Conservation (phyloP, 306 rosid species). For the Medicago ruthenica region DNA sequence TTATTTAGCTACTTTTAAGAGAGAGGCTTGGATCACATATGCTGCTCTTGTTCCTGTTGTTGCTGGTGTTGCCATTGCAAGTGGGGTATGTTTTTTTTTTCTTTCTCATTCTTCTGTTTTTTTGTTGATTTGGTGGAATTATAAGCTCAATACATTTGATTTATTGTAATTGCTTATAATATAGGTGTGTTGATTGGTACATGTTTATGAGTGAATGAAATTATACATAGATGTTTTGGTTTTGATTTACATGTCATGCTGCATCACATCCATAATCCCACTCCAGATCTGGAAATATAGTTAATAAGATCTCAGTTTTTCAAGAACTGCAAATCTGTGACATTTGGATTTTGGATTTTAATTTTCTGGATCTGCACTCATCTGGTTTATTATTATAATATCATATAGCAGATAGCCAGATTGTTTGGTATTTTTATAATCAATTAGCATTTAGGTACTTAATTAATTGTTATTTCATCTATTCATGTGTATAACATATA, state of each 20-base stretch:
- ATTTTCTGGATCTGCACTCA: constrained; percentile 28
- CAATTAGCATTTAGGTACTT: constrained; percentile 4
- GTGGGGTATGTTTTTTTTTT: constrained; percentile 75
- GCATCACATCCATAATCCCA: constrained; percentile 20
- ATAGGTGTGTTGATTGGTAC: constrained; percentile 9
- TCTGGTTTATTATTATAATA: constrained; percentile 30
- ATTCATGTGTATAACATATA: background rate
- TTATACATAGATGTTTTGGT: constrained; percentile 4
- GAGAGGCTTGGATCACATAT: constrained; percentile 95
- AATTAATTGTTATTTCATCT: constrained; percentile 23
- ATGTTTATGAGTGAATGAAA: constrained; percentile 19
- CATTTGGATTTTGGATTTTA: constrained; percentile 13
- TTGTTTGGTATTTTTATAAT: constrained; percentile 20
- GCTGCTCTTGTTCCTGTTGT: constrained; percentile 98
- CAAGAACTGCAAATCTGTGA: constrained; percentile 22
- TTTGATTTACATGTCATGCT: constrained; percentile 32
- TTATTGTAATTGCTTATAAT: constrained; percentile 15
- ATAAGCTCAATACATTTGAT: background rate
- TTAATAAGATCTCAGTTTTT: constrained; percentile 36
- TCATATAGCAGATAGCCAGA: constrained; percentile 9
- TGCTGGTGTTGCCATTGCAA: constrained; percentile 96
- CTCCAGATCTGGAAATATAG: constrained; percentile 59
- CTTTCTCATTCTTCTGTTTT: too few relatives aligned
- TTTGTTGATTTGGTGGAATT: constrained; percentile 24
- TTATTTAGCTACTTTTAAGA: constrained; percentile 79